Evolutionary conservation across 1,284 basidiomycete genomes (phyloP).

Genomic region (Anthracocystis setariae): DNA sequence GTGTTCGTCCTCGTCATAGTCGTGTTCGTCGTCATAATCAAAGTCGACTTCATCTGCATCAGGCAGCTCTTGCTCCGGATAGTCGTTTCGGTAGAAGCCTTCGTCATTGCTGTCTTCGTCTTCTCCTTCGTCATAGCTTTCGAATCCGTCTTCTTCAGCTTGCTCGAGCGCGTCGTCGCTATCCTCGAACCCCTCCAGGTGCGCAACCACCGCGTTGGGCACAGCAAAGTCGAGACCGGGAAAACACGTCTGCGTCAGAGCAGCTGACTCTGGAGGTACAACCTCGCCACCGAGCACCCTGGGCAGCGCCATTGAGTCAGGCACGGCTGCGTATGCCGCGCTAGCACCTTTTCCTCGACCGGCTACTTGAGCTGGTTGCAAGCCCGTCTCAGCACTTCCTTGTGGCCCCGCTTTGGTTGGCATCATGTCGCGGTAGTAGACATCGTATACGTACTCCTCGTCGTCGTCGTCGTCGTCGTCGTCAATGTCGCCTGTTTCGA

Average conservation of each 20-base stretch:
- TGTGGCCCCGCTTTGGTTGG: conserved; percentile 40
- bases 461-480: conserved; percentile 27
- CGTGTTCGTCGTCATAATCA: conserved; percentile 36
- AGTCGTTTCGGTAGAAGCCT: conserved; percentile 65
- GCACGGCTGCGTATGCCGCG: conserved; percentile 22
- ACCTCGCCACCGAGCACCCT: conserved; percentile 43
- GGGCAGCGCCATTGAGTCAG: conserved; percentile 33
- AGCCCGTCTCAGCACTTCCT: conserved; percentile 32
- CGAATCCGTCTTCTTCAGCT: conserved; percentile 38
- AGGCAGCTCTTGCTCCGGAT: conserved; percentile 58
- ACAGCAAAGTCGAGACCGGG: conserved; percentile 36
- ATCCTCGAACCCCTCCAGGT: conserved; percentile 38
- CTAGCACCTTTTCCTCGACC: conserved; percentile 42
- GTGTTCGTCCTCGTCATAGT: conserved; percentile 34
- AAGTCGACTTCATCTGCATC: conserved; percentile 56
- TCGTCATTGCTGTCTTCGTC: conserved; percentile 66
- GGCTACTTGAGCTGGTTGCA: conserved; percentile 36
- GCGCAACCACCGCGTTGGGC: conserved; percentile 32
- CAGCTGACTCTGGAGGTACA: conserved; percentile 26
- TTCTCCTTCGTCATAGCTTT: conserved; percentile 59
- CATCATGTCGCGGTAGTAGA: conserved; percentile 61
- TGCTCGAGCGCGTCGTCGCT: conserved; percentile 43
- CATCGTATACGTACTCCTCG: conserved; percentile 63
- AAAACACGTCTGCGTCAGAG: conserved; percentile 21
- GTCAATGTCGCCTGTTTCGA: background rate